Evolutionary conservation across 148 eudicot species (phyloP), one percentile per base, ranked within the genome.

Genomic region (Fagopyrum esculentum): DNA sequence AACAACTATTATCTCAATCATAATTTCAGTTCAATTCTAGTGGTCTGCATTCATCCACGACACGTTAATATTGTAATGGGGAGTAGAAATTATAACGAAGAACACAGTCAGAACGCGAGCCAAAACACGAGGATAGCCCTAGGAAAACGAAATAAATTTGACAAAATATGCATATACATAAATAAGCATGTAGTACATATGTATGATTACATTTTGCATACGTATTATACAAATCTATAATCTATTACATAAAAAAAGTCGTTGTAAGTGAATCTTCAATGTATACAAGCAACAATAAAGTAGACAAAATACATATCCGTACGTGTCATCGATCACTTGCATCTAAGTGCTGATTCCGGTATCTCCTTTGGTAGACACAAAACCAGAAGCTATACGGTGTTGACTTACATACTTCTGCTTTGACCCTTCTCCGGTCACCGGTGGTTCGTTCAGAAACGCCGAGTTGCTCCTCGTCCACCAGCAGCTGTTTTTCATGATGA

Each of bases 361-460:
- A 29, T 71, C 74, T 17, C 40, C 54, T 17, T 71, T 71, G 4
- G 74, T n/a, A 71, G 74, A 54, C 64, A 79, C 78, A 46, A 81
- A 56, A 2, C 71, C 61, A 30, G 70, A 64, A 0, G 87, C 89
- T n/a, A 87, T 84, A 11, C 84, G 91, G 26, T 74, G 77, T 40
- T 85, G 91, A 46, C 88, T 72, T 16, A 74, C 75, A 46, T 87
- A 87, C 50, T 77, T 80, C 13, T 76, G 17, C n/a, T 68, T 45
- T 1, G 85, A 56, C 12, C 78, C 80, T 43, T 80, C 86, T 45
- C 26, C 75, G 8, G 79, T 81, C 57, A 84, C 87, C 3, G 89
- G 91, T 5, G 86, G 86, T 45, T 88, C 89, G 30, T 88, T 86
- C 40, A 88, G 82, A 78, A 82, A 84, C 8, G 91, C 89, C 74